Percentiles rank a stretch among this genome's conserved stretches.
phyloP scores from a whole-genome alignment of 257 asterid genomes.

The Solanum chaucha region DNA sequence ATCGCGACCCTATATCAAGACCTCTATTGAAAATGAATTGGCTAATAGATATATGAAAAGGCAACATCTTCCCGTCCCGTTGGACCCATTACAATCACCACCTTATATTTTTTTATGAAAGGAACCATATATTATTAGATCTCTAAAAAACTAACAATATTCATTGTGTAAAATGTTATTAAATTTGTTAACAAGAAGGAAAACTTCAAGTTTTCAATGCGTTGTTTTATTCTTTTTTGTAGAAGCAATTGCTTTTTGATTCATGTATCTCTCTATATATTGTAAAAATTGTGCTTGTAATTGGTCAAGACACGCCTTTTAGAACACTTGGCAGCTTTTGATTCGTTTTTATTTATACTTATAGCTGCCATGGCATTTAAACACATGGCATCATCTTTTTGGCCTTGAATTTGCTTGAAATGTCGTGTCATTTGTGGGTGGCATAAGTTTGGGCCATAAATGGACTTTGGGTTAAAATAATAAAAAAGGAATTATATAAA shows the following conservation, averaged over 20 bases:
- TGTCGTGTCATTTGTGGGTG: background rate
- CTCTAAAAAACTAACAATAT: background rate
- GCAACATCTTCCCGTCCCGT: accelerated
- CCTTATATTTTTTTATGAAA: background rate
- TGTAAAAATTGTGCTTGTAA: background rate
- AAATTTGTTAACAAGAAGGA: background rate
- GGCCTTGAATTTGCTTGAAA: background rate
- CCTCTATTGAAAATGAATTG: too few relatives aligned
- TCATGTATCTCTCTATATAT: background rate
- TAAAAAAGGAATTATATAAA: background rate
- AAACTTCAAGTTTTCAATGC: background rate
- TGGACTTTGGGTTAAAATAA: background rate
- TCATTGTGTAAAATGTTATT: background rate
- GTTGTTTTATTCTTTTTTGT: too few relatives aligned
- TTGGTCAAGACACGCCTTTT: background rate
- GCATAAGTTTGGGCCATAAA: background rate
- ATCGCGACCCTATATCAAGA: background rate
- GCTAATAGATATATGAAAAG: background rate
- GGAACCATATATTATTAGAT: background rate
- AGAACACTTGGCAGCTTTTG: background rate
- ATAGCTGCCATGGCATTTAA: background rate
- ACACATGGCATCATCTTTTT: background rate
- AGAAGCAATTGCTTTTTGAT: background rate
- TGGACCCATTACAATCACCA: background rate
- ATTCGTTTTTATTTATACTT: background rate